These are phyloP conservation scores for Candida glaebosa DNA, from an alignment of 805 yeast genomes.

Conservation along the genomic window DNA sequence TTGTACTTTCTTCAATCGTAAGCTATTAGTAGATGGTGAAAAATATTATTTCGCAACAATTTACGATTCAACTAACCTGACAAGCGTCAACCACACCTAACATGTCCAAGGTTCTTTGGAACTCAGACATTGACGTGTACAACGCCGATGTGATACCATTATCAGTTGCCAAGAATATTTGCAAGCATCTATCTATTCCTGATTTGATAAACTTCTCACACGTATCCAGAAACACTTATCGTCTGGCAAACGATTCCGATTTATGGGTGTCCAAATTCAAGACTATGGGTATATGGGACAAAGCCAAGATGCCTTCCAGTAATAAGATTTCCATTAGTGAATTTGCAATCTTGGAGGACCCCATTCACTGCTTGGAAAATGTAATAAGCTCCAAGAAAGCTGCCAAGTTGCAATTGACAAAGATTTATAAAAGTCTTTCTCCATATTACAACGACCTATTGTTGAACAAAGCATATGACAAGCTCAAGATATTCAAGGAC, in stretches of 20 bases:
- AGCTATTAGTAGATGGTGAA: not conserved
- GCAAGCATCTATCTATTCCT: slow-evolving; percentile 30
- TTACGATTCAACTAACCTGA: too few species aligned
- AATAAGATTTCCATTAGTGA: not conserved
- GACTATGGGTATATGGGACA: slow-evolving; percentile 37
- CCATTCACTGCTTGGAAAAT: slow-evolving; percentile 33
- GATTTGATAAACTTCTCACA: slow-evolving; percentile 38
- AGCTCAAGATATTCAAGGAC: slow-evolving; percentile 43
- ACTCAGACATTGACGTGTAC: slow-evolving; percentile 43
- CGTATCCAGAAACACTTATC: slow-evolving; percentile 36
- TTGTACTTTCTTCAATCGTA: not conserved
- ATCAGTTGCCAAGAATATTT: slow-evolving; percentile 32
- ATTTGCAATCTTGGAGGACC: slow-evolving; percentile 12
- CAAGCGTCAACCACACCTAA: too few species aligned
- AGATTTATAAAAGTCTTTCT: slow-evolving; percentile 35
- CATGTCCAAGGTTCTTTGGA: slow-evolving; percentile 47
- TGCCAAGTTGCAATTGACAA: slow-evolving; percentile 38
- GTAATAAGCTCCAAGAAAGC: slow-evolving; percentile 21
- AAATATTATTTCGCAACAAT: not conserved
- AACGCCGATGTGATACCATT: slow-evolving; percentile 36
- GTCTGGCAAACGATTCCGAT: slow-evolving; percentile 35
- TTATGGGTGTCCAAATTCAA: slow-evolving; percentile 37
- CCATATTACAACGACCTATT: slow-evolving; percentile 47
- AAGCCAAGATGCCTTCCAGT: slow-evolving; percentile 8
- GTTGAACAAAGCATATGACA: slow-evolving; percentile 36